Evolutionary conservation across 148 eudicot genomes (phyloP), one percentile per base, ranked within the genome.

Genomic region (Nepenthes mirabilis): DNA sequence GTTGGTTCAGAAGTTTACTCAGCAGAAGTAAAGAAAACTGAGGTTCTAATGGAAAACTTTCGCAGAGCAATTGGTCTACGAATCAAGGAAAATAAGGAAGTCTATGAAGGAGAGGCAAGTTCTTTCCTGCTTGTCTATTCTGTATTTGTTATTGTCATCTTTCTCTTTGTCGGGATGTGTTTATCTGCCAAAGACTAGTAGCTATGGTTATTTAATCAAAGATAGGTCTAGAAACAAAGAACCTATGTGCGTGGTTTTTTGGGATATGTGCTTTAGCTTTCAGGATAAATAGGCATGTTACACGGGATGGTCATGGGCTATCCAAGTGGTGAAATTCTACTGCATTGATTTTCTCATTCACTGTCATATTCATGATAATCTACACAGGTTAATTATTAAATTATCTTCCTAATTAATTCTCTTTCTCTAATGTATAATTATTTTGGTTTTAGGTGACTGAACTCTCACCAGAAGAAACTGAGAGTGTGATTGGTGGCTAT

Each of bases 1-100:
- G 99, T 94, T 63, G 99, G 99, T 32, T 94, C 99, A 49, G 99
- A 94, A 72, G 97, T 94, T 9, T 94, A 89, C 79, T 89, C 99
- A 57, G 79, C 97, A n/a, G 99, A 89, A 81, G 99, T 94, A 34
- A 89, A 94, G 84, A 94, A 94, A 72, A 94, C 99, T 7, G 99
- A 89, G 80, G 87, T 94, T 72, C 82, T 94, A 34, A 94, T 94
- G 97, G 99, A 89, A 64, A 82, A 94, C 70, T 84, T 94, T 62
- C 74, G 99, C 14, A 74, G 99, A 14, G 97, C 99, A 47, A 86
- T 94, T 70, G 99, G 97, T 58, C 74, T 94, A 54, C 97, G 99
- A 69, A 89, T 94, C 58, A 89, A 94, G 80, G 99, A 94, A 72
- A 94, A 84, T 66, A 94, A 94, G 79, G 97, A 86, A 75, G 99